These are phyloP conservation scores for Geoglossum glabrum DNA, from an alignment of 495 filamentous ascomycete genomes.

Conservation along the genomic window DNA sequence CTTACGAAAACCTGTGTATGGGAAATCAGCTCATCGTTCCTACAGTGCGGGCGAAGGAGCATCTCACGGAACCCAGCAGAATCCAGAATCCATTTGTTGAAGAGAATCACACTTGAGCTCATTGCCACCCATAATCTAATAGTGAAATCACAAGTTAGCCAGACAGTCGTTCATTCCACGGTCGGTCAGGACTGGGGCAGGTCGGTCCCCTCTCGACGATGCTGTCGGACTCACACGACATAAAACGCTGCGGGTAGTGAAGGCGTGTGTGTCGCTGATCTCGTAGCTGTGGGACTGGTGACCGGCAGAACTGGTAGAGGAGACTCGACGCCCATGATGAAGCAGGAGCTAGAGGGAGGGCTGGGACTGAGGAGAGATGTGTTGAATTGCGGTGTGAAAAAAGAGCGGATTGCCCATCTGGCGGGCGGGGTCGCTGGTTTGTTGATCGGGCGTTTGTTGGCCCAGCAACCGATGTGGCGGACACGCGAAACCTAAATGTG, in stretches of 20 bases:
- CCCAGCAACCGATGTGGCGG: too few relatives aligned
- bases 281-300: slow-evolving; percentile 52
- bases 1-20: slow-evolving; percentile 19
- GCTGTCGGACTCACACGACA: slow-evolving; percentile 44
- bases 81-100: slow-evolving; percentile 96
- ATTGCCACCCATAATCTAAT: slow-evolving; percentile 71
- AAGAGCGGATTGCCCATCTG: too few relatives aligned
- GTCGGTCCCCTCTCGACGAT: background rate
- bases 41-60: background rate
- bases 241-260: slow-evolving; percentile 72
- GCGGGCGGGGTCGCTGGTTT: too few relatives aligned
- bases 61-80: slow-evolving; percentile 63
- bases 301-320: slow-evolving; percentile 44
- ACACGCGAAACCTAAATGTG: too few relatives aligned
- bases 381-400: too few relatives aligned
- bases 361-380: too few relatives aligned
- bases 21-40: background rate
- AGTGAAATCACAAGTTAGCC: background rate
- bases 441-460: too few relatives aligned
- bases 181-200: too few relatives aligned
- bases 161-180: background rate
- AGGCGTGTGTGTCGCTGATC: slow-evolving; percentile 38
- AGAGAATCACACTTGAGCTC: slow-evolving; percentile 85
- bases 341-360: too few relatives aligned
- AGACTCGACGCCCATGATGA: too few relatives aligned